Evolutionary conservation across 176 grass and related monocot species (phyloP), one percentile per base, ranked within the genome.

Genomic region (Oropetium thomaeum): DNA sequence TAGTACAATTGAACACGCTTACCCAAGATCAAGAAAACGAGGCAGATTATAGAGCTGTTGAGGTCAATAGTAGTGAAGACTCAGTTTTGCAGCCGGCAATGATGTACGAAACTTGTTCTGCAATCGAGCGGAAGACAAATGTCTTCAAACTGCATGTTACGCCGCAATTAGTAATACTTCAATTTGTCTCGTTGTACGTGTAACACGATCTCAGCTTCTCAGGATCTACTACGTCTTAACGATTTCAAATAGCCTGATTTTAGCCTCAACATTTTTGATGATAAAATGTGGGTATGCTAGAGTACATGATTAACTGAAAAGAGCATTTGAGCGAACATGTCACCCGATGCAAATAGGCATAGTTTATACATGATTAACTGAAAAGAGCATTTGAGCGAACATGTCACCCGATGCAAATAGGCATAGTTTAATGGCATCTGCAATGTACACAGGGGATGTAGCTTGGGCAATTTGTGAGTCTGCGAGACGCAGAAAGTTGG

Each of bases 131-230:
- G 32, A 44, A 62, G 67, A 73, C 74, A 41, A 14, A 4, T 77
- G 85, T 78, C 22, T 66, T 78, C 67, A 67, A 27, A 40, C 55
- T 72, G 66, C 2, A 34, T n/a, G 16, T 75, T 35, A 70, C n/a
- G 7, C 25, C 42, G 29, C 25, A 40, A 26, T n/a, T n/a, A n/a
- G n/a, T n/a, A n/a, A n/a, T n/a, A n/a, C n/a, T n/a, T n/a, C 16
- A 4, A 17, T 47, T 31, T 31, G n/a, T n/a, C n/a, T n/a, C n/a
- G n/a, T 41, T 65, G 17, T 16, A 5, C 7, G 25, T 13, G 31
- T 10, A 45, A 29, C 15, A 5, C 47, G 45, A 20, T 38, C 15
- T 30, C n/a, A 44, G 37, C 5, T 43, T 43, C 20, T 8, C 10
- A 26, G 49, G 44, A 3, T 57, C 25, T n/a, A n/a, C n/a, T n/a